Percentiles rank a stretch among this genome's conserved stretches.
Evolutionary conservation across 805 yeast genomes (phyloP).

Genomic region (Barnettozyma botsteinii): DNA sequence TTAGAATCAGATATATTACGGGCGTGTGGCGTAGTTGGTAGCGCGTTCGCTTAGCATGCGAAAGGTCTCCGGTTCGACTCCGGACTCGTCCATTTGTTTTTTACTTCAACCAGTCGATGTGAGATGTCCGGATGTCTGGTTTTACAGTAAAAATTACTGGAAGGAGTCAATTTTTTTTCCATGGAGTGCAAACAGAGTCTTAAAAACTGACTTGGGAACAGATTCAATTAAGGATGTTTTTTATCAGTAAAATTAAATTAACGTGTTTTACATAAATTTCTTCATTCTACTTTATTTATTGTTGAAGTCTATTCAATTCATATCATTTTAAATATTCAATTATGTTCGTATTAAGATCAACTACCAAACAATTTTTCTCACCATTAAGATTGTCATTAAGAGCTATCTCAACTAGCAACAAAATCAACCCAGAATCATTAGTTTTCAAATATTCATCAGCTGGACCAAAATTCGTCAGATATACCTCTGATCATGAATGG

Average conservation of each 20-base stretch:
- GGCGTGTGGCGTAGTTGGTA: slow-evolving; percentile 83
- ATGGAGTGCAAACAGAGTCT: too few species aligned
- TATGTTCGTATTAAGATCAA: slow-evolving; percentile 8
- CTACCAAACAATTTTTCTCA: slow-evolving; percentile 3
- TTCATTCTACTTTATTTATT: not conserved
- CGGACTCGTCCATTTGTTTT: slow-evolving; percentile 58
- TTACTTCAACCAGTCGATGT: too few species aligned
- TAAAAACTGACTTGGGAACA: too few species aligned
- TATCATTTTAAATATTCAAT: not conserved
- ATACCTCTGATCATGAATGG: slow-evolving; percentile 94
- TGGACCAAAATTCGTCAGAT: slow-evolving; percentile 40
- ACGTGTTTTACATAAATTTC: not conserved
- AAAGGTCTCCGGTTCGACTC: slow-evolving; percentile 76
- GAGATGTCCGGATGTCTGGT: too few species aligned
- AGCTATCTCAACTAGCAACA: slow-evolving; percentile 20
- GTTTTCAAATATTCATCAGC: slow-evolving; percentile 19
- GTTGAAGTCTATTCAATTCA: too few species aligned
- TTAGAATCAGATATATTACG: slow-evolving; percentile 16
- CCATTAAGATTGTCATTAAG: slow-evolving; percentile 21
- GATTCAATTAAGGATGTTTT: too few species aligned
- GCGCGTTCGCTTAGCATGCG: slow-evolving; percentile 79
- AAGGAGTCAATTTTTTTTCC: too few species aligned
- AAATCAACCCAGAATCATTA: slow-evolving; percentile 19
- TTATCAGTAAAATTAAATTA: too few species aligned
- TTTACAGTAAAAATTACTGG: too few species aligned